phyloP scores from a whole-genome alignment of 768 basidiomycete genomes.

The Kwoniella mangroviensis region DNA sequence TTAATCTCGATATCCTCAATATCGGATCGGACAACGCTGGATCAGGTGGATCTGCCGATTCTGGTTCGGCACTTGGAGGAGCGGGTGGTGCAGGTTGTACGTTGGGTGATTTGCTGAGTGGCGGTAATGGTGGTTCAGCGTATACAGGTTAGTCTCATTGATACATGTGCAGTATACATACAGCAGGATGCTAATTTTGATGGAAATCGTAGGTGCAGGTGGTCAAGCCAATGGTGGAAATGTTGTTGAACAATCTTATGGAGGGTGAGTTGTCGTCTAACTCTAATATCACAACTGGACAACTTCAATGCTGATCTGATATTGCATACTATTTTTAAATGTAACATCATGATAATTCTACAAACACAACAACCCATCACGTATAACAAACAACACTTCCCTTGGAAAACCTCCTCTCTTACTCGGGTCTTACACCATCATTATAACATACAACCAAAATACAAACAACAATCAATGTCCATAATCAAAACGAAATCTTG shows the following conservation, averaged over 20 bases:
- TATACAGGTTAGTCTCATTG: slow-evolving; percentile 31
- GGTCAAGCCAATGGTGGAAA: slow-evolving; percentile 43
- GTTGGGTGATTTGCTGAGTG: slow-evolving; percentile 7
- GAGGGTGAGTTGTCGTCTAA: slow-evolving; percentile 26
- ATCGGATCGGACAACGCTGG: slow-evolving; percentile 48
- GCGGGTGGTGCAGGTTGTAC: slow-evolving; percentile 11
- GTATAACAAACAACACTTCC: not conserved
- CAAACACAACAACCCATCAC: not conserved
- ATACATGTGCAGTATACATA: not conserved
- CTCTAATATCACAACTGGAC: no score
- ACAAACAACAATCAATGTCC: not conserved
- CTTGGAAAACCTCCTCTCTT: no score
- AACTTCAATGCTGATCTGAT: not conserved
- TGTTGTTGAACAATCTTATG: slow-evolving; percentile 23
- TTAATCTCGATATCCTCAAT: slow-evolving; percentile 48
- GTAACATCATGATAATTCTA: not conserved
- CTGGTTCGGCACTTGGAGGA: slow-evolving; percentile 42
- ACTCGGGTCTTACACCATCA: not conserved
- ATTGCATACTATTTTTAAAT: not conserved
- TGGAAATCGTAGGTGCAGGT: slow-evolving; percentile 25
- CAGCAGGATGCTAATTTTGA: no score
- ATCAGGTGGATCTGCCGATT: slow-evolving; percentile 41
- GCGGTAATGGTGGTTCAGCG: slow-evolving; percentile 28
- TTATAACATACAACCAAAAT: not conserved
- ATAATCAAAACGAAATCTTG: not conserved